These are phyloP conservation scores for Chalaropsis thielavioides DNA, from an alignment of 2,329 filamentous ascomycete genomes.

Conservation along the genomic window DNA sequence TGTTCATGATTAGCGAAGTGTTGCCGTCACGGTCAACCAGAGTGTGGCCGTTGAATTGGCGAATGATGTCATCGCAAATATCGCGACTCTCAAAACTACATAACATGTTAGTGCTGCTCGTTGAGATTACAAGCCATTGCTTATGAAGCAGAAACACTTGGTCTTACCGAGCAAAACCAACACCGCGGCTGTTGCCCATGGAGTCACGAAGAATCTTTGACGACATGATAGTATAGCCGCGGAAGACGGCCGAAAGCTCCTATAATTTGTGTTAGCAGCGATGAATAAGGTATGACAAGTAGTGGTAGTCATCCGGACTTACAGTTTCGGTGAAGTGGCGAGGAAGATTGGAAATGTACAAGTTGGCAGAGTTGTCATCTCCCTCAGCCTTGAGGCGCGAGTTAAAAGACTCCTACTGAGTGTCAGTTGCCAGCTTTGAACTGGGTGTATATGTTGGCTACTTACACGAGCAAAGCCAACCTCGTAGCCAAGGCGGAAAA, in stretches of 20 bases:
- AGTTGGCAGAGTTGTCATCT: constrained; percentile 78
- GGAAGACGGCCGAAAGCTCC: constrained; percentile 67
- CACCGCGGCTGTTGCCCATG: constrained; percentile 85
- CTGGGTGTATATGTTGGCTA: constrained; percentile 17
- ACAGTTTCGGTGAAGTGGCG: constrained; percentile 84
- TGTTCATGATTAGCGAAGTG: constrained; percentile 57
- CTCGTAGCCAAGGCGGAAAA: constrained; percentile 89
- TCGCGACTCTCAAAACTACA: constrained; percentile 75
- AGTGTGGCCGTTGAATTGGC: constrained; percentile 65
- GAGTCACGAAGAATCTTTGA: constrained; percentile 89
- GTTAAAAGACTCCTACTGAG: constrained; percentile 79
- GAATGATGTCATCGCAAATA: constrained; percentile 78
- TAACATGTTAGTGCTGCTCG: background rate
- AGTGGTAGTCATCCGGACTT: constrained; percentile 26
- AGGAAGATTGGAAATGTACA: constrained; percentile 95
- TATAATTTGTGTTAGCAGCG: constrained; percentile 24
- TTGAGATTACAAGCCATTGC: constrained; percentile 20
- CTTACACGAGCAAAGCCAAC: constrained; percentile 86
- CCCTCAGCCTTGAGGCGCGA: constrained; percentile 93
- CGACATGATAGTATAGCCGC: constrained; percentile 70
- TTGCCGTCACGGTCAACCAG: constrained; percentile 53
- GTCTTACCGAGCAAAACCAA: constrained; percentile 85
- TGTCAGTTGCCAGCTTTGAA: constrained; percentile 21
- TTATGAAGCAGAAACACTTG: background rate
- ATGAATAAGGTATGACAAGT: background rate